These are phyloP conservation scores for Boletus subcaerulescens DNA, from an alignment of 768 basidiomycete species.

Conservation along the genomic window DNA sequence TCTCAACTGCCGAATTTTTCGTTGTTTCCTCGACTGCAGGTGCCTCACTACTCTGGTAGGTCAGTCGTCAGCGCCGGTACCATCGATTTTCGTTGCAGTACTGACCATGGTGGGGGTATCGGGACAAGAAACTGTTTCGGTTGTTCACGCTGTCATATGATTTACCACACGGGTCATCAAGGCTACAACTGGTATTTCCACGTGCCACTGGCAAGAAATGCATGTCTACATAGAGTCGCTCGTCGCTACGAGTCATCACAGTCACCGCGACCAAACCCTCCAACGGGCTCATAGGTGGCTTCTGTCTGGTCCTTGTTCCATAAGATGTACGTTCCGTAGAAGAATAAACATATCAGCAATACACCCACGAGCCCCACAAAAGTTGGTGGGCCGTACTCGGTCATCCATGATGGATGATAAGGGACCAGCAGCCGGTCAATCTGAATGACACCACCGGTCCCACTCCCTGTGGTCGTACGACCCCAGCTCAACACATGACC, in stretches of 20 bases:
- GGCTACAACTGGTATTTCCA: constrained; percentile 2
- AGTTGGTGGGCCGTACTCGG: constrained; percentile 68
- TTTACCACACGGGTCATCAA: constrained; percentile 3
- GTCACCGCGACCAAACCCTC: constrained; percentile 62
- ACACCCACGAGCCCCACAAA: constrained; percentile 59
- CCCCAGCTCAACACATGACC: constrained; percentile 70
- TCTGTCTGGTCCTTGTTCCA: constrained; percentile 78
- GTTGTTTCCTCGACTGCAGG: constrained; percentile 15
- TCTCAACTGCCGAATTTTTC: constrained; percentile 35
- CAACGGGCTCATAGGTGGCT: constrained; percentile 87
- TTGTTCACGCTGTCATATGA: constrained; percentile 25
- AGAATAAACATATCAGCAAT: constrained; percentile 61
- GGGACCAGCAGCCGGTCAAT: constrained; percentile 83
- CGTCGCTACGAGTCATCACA: constrained; percentile 36
- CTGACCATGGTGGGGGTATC: constrained; percentile 27
- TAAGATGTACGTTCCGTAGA: constrained; percentile 64
- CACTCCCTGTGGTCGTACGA: constrained; percentile 66
- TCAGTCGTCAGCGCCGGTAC: constrained; percentile 6
- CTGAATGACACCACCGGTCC: constrained; percentile 84
- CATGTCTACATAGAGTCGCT: constrained; percentile 17
- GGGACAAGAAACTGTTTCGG: constrained; percentile 1
- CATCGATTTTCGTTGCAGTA: not conserved
- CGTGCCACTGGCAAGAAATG: constrained; percentile 12
- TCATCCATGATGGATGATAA: constrained; percentile 85
- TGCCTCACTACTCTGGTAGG: constrained; percentile 25